Percentiles rank a stretch among this genome's conserved stretches.
Evolutionary conservation across 2,329 filamentous ascomycete species (phyloP).

Genomic region (Ceratocystis cacaofunesta): DNA sequence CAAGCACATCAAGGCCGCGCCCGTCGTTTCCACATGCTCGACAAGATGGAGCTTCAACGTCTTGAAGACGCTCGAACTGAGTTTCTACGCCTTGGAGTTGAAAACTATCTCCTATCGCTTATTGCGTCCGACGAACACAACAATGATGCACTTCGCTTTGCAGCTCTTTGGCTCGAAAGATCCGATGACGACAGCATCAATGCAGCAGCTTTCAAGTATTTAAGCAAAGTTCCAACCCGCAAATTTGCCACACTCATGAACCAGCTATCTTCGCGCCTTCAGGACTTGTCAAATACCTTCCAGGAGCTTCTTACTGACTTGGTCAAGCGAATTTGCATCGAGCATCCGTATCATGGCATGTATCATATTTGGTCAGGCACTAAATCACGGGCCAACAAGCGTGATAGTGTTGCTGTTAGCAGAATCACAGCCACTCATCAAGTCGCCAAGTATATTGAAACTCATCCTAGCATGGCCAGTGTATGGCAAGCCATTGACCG

Average conservation of each 20-base stretch:
- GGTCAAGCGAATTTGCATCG: slow-evolving; percentile 69
- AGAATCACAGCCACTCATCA: slow-evolving; percentile 58
- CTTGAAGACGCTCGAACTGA: slow-evolving; percentile 62
- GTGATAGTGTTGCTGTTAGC: slow-evolving; percentile 60
- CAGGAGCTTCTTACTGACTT: slow-evolving; percentile 60
- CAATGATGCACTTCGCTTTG: slow-evolving; percentile 80
- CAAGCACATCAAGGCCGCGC: slow-evolving; percentile 52
- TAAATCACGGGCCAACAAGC: slow-evolving; percentile 50
- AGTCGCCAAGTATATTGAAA: slow-evolving; percentile 47
- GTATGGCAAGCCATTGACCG: slow-evolving; percentile 61
- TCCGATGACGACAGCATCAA: slow-evolving; percentile 65
- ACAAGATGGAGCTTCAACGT: slow-evolving; percentile 71
- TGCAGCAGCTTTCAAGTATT: slow-evolving; percentile 52
- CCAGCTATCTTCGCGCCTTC: slow-evolving; percentile 83
- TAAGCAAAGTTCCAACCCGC: slow-evolving; percentile 64
- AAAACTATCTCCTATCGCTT: slow-evolving; percentile 82
- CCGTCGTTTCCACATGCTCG: slow-evolving; percentile 79
- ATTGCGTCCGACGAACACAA: slow-evolving; percentile 76
- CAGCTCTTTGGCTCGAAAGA: slow-evolving; percentile 84
- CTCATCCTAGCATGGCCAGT: slow-evolving; percentile 32
- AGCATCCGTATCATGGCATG: slow-evolving; percentile 94
- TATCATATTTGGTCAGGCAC: slow-evolving; percentile 86
- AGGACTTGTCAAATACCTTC: slow-evolving; percentile 56
- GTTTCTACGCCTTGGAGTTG: slow-evolving; percentile 75
- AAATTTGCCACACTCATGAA: slow-evolving; percentile 94